Evolutionary conservation across 176 grass and related monocot species (phyloP), one percentile per base, ranked within the genome.

Genomic region (Rhynchospora pubera): DNA sequence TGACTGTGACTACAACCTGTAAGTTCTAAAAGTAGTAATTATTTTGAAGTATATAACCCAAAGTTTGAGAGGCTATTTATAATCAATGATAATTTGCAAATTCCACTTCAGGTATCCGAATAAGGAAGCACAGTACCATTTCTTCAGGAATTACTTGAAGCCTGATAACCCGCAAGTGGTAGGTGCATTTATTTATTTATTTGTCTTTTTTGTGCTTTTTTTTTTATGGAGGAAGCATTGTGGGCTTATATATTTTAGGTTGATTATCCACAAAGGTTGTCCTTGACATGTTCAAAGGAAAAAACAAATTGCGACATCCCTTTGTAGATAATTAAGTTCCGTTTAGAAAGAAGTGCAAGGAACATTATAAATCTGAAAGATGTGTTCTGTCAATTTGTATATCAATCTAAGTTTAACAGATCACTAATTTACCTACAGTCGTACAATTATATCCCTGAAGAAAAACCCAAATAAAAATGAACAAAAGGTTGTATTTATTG

Each of bases 1-100:
- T 81, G 91, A 99, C 55, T 99, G 96, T 78, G 91, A 95, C 83
- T 99, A 93, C 60, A 85, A 79, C 87, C 62, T 91, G 96, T 99
- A 91, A 85, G 92, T 89, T 84, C 6, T 78, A 56, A 53, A 76
- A 19, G 79, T 22, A 23, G 46, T 44, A 24, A 18, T 83, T 55
- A 19, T 15, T 87, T 84, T 32, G 30, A 90, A 83, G 23, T 45
- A 9, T 76, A 30, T 18, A 55, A 21, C 23, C 22, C 46, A 30
- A 55, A 51, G 3, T 53, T 76, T 76, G 24, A 76, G 72, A 76
- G 69, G 45, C 21, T 16, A 52, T 30, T 76, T 32, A 53, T 26
- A 32, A 30, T 28, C 53, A 55, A 55, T 23, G 23, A 7, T 76
- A 30, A 30, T 76, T 76, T 28, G 3, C 72, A 55, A 70, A 53